phyloP scores from a whole-genome alignment of 805 yeast genomes.

The Candida hungchunana region DNA sequence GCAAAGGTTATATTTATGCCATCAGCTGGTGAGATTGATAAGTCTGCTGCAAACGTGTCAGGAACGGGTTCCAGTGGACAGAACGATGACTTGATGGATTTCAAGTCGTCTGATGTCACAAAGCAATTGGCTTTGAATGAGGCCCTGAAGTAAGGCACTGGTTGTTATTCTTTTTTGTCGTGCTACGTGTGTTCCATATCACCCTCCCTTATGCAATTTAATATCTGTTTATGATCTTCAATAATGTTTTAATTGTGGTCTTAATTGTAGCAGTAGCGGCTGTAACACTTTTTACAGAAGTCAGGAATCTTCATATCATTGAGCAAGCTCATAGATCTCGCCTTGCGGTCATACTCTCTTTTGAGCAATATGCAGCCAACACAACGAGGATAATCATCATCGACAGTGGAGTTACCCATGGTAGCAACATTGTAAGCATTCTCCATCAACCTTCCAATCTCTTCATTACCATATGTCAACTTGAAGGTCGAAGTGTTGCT shows the following conservation, averaged over 20 bases:
- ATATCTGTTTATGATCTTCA: too few species aligned
- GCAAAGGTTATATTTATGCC: conserved; percentile 78
- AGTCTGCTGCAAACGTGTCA: conserved; percentile 8
- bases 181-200: too few species aligned
- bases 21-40: conserved; percentile 37
- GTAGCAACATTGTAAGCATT: conserved; percentile 54
- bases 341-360: conserved; percentile 43
- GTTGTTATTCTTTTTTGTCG: not conserved
- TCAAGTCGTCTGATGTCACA: conserved; percentile 1
- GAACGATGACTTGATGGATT: not conserved
- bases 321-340: conserved; percentile 18
- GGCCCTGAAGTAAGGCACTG: conserved; percentile 1
- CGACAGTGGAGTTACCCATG: conserved; percentile 35
- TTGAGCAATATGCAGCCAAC: conserved; percentile 55
- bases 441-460: conserved; percentile 40
- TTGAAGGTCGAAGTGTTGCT: conserved; percentile 61
- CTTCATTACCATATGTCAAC: conserved; percentile 42
- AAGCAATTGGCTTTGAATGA: conserved; percentile 9
- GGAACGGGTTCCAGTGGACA: not conserved
- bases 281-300: conserved; percentile 35
- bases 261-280: conserved; percentile 37
- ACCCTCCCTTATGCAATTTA: not conserved
- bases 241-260: not conserved
- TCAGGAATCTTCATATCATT: conserved; percentile 26
- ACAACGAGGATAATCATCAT: conserved; percentile 39